Conservation (phyloP, 2,329 filamentous ascomycete species). For the Ceratocystis huliohia region DNA sequence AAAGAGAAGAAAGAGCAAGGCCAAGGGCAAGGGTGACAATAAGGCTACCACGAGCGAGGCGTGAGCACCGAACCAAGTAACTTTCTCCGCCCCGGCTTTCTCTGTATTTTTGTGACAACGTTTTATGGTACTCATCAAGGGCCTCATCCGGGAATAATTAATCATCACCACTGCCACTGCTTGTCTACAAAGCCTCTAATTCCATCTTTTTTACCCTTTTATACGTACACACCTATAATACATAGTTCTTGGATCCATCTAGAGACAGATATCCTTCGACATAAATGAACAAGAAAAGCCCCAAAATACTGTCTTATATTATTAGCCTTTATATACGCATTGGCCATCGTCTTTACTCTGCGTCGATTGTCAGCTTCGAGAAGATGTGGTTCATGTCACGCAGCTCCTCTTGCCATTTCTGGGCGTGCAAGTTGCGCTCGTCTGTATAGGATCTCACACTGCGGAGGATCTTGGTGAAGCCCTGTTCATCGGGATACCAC, state of each 20-base stretch:
- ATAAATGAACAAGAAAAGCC: too few species aligned
- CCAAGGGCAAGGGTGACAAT: slow-evolving; percentile 23
- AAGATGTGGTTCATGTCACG: slow-evolving; percentile 66
- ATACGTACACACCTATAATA: neutral
- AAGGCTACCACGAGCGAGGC: slow-evolving; percentile 14
- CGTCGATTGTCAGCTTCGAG: slow-evolving; percentile 32
- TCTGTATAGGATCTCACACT: slow-evolving; percentile 70
- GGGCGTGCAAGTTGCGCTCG: slow-evolving; percentile 53
- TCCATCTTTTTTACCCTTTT: neutral
- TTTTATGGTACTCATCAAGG: neutral
- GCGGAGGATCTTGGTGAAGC: slow-evolving; percentile 58
- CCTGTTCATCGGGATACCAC: slow-evolving; percentile 82
- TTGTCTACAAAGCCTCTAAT: neutral
- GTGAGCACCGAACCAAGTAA: neutral
- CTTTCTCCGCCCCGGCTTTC: neutral
- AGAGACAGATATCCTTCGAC: too few species aligned
- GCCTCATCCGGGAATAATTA: too few species aligned
- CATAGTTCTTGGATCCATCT: too few species aligned
- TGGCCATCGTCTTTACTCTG: neutral
- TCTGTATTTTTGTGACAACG: neutral
- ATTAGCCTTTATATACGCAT: neutral
- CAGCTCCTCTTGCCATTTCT: slow-evolving; percentile 50
- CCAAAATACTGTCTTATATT: neutral
- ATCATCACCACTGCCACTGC: neutral
- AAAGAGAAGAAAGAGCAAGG: slow-evolving; percentile 6